Evolutionary conservation across 2,329 filamentous ascomycete species (phyloP), one percentile per base, ranked within the genome.

Genomic region (Rhynchosporium secalis): DNA sequence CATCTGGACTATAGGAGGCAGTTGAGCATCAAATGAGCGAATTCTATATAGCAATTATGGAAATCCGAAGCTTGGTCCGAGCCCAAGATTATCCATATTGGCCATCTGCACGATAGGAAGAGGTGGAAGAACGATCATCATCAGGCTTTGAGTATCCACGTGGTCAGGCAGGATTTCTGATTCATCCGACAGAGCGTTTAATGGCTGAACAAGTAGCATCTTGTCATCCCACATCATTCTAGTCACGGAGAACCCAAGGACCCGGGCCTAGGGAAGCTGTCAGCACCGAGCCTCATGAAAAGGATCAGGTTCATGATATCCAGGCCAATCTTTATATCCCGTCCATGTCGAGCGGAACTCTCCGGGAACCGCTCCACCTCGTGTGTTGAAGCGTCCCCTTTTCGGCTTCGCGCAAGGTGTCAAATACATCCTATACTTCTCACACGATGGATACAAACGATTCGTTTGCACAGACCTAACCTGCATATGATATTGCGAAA

Each of bases 91-190:
- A 38, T 36, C 26, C 28, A 38, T 15, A 45, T 48, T 43, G 13
- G 13, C 29, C 5, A 47, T 62, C 65, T 40, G 67, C 47, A 7
- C 60, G 43, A 2, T 29, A 73, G 72, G n/a, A 74, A 75, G 62
- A 72, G 73, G 49, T 75, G 73, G 62, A 71, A 74, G 15, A 74
- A 75, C 62, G 74, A 75, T 62, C 74, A 75, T 64, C 74, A 71
- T 9, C 69, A 72, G 2, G 74, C 72, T 6, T 67, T 75, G 8
- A 70, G 70, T 48, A 67, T 72, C 2, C 62, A 68, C 26, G 72
- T 74, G 10, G 74, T 72, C 72, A 72, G 74, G 46, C 70, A 66
- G 67, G 1, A 71, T 75, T 5, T 70, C 73, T 2, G 28, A 67
- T 10, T 68, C 67, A 43, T 69, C 72, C 51, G 67, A 75, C 45